phyloP scores from a whole-genome alignment of 139 green algal genomes.

The Zygnema cylindricum region DNA sequence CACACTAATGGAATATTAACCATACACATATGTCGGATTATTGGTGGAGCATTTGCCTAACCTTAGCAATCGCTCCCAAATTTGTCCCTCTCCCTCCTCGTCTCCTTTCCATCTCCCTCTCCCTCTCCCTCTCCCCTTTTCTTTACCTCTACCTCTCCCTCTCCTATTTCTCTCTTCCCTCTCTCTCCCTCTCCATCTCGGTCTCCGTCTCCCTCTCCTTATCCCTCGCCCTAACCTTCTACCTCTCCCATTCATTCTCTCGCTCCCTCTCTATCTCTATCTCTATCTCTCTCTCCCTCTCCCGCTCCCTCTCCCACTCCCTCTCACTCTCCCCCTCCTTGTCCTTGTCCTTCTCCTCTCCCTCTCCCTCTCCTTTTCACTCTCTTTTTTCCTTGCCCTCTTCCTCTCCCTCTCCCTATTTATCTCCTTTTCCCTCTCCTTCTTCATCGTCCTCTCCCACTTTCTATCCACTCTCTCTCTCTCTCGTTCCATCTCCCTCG shows the following conservation, averaged over 20 bases:
- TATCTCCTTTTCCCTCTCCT: not conserved
- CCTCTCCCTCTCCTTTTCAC: not conserved
- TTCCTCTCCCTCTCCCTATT: not conserved
- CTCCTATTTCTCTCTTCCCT: not conserved
- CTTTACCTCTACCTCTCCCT: not conserved
- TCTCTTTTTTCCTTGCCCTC: not conserved
- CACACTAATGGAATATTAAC: not conserved
- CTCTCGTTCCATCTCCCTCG: not conserved
- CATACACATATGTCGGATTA: not conserved
- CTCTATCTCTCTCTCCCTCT: not conserved
- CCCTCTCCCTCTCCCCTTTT: not conserved
- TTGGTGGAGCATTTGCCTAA: not conserved
- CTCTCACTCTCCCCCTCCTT: not conserved
- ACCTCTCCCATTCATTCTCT: not conserved
- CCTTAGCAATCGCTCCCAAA: not conserved
- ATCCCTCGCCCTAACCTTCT: constrained; percentile 45
- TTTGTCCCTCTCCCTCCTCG: not conserved
- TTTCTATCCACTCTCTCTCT: constrained; percentile 12
- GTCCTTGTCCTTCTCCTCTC: not conserved
- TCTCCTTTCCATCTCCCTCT: not conserved
- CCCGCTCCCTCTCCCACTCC: not conserved
- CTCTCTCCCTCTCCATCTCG: not conserved
- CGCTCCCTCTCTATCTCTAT: not conserved
- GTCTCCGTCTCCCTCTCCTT: constrained; percentile 45
- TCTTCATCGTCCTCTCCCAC: not conserved